These are phyloP conservation scores for Ophiostoma ulmi DNA, from an alignment of 2,329 filamentous ascomycete species.

Conservation along the genomic window DNA sequence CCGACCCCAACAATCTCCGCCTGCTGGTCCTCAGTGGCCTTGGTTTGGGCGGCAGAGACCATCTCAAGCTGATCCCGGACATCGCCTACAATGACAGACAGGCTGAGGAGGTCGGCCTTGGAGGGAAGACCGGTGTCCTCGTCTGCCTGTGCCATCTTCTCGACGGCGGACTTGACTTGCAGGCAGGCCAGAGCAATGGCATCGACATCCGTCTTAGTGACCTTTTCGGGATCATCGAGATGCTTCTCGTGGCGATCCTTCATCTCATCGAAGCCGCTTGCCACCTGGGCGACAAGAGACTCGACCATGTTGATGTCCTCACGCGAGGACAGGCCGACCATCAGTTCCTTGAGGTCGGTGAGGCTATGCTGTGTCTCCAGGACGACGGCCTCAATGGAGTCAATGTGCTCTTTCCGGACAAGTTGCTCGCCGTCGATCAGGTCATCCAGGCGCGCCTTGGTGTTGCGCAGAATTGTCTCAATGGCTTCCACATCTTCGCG, in stretches of 20 bases:
- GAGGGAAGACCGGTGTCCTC: conserved; percentile 60
- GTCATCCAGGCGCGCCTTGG: conserved; percentile 82
- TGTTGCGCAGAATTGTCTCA: conserved; percentile 83
- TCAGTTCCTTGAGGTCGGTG: conserved; percentile 35
- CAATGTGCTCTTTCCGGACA: conserved; percentile 61
- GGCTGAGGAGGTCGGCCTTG: conserved; percentile 68
- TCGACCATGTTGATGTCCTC: conserved; percentile 75
- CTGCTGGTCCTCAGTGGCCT: conserved; percentile 77
- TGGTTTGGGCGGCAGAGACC: conserved; percentile 68
- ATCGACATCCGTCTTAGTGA: conserved; percentile 78
- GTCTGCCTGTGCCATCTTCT: conserved; percentile 67
- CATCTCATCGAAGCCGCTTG: conserved; percentile 68
- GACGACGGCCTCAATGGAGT: conserved; percentile 60
- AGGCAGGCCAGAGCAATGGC: conserved; percentile 73
- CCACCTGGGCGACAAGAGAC: conserved; percentile 71
- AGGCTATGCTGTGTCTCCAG: conserved; percentile 72
- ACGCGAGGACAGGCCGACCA: conserved; percentile 53
- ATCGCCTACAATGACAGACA: conserved; percentile 65
- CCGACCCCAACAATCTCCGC: conserved; percentile 74
- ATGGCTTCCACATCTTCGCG: conserved; percentile 88
- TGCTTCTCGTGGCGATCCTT: conserved; percentile 51
- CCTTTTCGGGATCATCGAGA: conserved; percentile 52
- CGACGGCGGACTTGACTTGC: conserved; percentile 77
- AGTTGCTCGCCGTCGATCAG: conserved; percentile 66
- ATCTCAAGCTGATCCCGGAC: conserved; percentile 59